phyloP scores from a whole-genome alignment of 129 eudicot species.

The Flaveria linearis region DNA sequence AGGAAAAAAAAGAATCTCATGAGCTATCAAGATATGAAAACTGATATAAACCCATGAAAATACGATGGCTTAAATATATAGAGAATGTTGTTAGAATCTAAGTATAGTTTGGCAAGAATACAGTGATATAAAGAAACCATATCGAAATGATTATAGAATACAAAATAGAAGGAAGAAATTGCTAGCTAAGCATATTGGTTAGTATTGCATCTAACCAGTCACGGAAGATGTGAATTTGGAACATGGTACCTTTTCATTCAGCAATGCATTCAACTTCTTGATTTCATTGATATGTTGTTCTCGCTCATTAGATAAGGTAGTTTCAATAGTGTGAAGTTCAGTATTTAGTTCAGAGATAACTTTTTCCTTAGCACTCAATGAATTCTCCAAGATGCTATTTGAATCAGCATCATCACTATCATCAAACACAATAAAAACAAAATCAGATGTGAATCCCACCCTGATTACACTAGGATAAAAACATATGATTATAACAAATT shows the following conservation, averaged over 20 bases:
- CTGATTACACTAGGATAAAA: background rate
- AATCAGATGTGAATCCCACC: slow-evolving; percentile 18
- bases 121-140: background rate
- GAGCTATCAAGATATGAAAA: background rate
- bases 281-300: slow-evolving; percentile 78
- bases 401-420: slow-evolving; percentile 78
- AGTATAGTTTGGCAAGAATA: background rate
- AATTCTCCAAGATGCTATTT: slow-evolving; percentile 73
- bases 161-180: slow-evolving; percentile 2
- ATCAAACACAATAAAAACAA: slow-evolving; percentile 19
- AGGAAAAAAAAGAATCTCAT: slow-evolving; percentile 7
- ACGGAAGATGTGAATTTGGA: background rate
- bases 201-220: background rate
- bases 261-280: slow-evolving; percentile 79
- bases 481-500: background rate
- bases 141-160: background rate
- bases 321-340: slow-evolving; percentile 88
- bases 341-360: slow-evolving; percentile 83
- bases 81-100: background rate
- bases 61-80: background rate
- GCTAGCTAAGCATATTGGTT: background rate
- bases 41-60: background rate
- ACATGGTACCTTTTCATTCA: slow-evolving; percentile 72
- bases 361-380: slow-evolving; percentile 91
- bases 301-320: slow-evolving; percentile 73